Evolutionary conservation across 768 basidiomycete species (phyloP), one percentile per base, ranked within the genome.

Genomic region (Leucogyrophana mollusca): DNA sequence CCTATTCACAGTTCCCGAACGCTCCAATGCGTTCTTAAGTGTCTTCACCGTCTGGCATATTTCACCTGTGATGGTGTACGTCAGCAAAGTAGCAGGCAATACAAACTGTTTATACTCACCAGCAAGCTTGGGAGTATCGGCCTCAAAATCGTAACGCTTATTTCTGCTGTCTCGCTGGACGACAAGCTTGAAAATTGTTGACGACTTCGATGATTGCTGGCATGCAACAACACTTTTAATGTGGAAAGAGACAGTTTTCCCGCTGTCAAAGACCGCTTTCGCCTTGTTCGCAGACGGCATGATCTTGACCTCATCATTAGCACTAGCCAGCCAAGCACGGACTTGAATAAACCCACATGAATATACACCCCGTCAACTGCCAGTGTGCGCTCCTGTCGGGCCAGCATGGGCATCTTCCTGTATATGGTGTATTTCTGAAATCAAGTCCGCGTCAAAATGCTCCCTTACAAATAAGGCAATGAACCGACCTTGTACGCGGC

Each of bases 61-160:
- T 60, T 92, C 89, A 51, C 73, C 85, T 87, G 39, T 17, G 42
- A 44, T 40, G 10, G 34, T 9, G 14, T 53, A 21, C 20, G 43
- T 34, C 46, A 50, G 30, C 18, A 44, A 18, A 14, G 39, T 22
- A 14, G 16, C 39, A 18, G 13, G 39, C 16, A 13, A 14, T 33
- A 36, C 30, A 37, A 13, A 17, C 6, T 7, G 27, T 7, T 23
- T 20, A 13, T 9, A 17, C 87, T 56, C 59, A 89, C 90, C 78
- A 38, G 94, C 92, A 46, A 83, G 60, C 63, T 83, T 86, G 2
- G 87, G 76, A 54, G 71, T 92, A 65, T 95, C 94, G 0, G 94
- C 95, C 68, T 99, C 96, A 61, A 96, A 97, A 57, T 98, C 95
- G 61, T 97, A 98, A 32, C 93, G 76, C 74, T 98, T 99, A 55